Conservation (phyloP, 2,329 filamentous ascomycete species). For the Colletotrichum sidae region DNA sequence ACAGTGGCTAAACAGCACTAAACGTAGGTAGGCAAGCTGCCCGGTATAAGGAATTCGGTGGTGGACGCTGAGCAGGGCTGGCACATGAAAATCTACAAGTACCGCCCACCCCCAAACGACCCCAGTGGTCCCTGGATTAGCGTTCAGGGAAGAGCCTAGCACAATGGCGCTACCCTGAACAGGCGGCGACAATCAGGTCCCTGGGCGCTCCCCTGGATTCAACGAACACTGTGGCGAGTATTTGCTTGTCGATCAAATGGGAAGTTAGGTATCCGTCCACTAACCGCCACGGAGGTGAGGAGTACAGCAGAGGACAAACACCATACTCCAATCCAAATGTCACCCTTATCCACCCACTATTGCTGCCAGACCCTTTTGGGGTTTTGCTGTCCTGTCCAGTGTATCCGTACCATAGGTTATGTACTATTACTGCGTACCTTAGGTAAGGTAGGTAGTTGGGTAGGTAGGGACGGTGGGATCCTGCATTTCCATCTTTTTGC, state of each 20-base stretch:
- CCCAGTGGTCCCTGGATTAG: conserved; percentile 33
- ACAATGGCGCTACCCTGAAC: conserved; percentile 7
- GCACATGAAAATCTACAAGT: neutral
- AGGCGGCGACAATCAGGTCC: conserved; percentile 25
- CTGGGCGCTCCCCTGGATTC: conserved; percentile 15
- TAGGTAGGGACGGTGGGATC: no score
- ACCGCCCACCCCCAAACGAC: conserved; percentile 30
- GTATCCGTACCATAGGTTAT: no score
- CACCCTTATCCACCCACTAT: conserved; percentile 18
- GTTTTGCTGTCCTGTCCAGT: no score
- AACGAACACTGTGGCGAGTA: conserved; percentile 23
- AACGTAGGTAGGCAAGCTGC: neutral
- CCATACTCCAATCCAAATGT: neutral
- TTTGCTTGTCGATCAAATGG: conserved; percentile 32
- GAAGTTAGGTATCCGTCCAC: conserved; percentile 5
- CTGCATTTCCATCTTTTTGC: no score
- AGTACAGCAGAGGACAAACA: no score
- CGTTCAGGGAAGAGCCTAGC: conserved; percentile 27
- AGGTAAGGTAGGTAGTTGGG: no score
- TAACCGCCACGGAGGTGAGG: conserved; percentile 7
- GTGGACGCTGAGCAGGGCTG: neutral
- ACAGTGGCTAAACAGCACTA: no score
- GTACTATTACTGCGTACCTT: no score
- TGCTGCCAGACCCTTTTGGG: conserved; percentile 23
- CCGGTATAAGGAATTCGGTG: no score